phyloP scores from a whole-genome alignment of 176 grass and related monocot genomes.

The Triticum dicoccoides region DNA sequence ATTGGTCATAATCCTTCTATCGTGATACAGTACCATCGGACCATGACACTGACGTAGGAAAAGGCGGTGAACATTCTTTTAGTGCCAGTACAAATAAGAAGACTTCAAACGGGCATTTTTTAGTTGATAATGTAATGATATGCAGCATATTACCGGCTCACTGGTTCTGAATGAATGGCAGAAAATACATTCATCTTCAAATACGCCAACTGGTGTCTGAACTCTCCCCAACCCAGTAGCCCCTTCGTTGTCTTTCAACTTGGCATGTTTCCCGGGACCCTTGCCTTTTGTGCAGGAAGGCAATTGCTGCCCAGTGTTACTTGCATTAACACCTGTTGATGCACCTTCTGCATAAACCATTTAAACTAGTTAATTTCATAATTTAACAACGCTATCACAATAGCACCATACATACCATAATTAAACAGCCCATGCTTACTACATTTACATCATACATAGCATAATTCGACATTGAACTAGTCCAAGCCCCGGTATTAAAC shows the following conservation, averaged over 20 bases:
- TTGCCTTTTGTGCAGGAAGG: not conserved
- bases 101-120: not conserved
- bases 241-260: not conserved
- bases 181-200: slow-evolving; percentile 72
- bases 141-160: slow-evolving; percentile 23
- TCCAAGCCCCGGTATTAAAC: too few species aligned
- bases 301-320: not conserved
- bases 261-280: not conserved
- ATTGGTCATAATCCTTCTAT: slow-evolving; percentile 27
- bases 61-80: not conserved
- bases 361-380: too few species aligned
- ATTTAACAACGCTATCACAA: too few species aligned
- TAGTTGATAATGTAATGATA: not conserved
- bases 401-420: too few species aligned
- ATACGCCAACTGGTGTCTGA: slow-evolving; percentile 42
- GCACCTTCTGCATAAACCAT: too few species aligned
- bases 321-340: not conserved
- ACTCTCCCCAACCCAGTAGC: slow-evolving; percentile 1
- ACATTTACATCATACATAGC: too few species aligned
- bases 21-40: slow-evolving; percentile 43
- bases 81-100: not conserved
- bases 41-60: slow-evolving; percentile 52
- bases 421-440: too few species aligned
- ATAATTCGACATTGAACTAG: too few species aligned
- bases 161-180: slow-evolving; percentile 67